phyloP scores from a whole-genome alignment of 148 eudicot species.

The Chenopodium berlandieri region DNA sequence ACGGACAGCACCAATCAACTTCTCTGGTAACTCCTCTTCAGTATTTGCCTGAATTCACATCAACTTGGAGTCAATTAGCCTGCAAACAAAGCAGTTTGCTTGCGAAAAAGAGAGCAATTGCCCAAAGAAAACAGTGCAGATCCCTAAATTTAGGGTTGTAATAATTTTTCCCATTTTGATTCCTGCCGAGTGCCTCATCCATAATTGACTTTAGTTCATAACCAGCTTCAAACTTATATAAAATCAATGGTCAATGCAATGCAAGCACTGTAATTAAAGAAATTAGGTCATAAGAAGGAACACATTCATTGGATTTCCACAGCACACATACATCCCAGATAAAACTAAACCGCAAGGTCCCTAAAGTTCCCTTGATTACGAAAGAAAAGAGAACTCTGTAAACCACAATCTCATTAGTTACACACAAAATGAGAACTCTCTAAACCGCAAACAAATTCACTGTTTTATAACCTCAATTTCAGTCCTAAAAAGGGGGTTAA shows the following conservation, averaged over 20 bases:
- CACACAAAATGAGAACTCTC: no score
- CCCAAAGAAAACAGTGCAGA: background rate
- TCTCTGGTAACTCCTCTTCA: conserved; percentile 84
- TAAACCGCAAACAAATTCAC: background rate
- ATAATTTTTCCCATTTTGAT: background rate
- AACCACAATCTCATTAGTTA: no score
- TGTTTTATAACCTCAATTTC: background rate
- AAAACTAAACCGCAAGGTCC: background rate
- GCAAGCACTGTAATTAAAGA: background rate
- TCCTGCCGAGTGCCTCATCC: background rate
- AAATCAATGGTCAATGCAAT: background rate
- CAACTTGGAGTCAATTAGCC: conserved; percentile 3
- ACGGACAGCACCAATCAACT: conserved; percentile 84
- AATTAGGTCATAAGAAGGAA: background rate
- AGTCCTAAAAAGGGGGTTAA: background rate
- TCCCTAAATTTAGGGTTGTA: background rate
- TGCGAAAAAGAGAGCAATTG: background rate
- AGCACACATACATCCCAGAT: background rate
- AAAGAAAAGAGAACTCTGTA: conserved; percentile 1
- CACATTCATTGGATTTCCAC: background rate
- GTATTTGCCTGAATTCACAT: conserved; percentile 60
- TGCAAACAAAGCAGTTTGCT: conserved; percentile 2
- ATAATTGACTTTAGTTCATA: background rate
- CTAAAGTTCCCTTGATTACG: background rate
- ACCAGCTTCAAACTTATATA: background rate